Conservation (phyloP, 2,329 filamentous ascomycete species). For the Epichloe festucae region DNA sequence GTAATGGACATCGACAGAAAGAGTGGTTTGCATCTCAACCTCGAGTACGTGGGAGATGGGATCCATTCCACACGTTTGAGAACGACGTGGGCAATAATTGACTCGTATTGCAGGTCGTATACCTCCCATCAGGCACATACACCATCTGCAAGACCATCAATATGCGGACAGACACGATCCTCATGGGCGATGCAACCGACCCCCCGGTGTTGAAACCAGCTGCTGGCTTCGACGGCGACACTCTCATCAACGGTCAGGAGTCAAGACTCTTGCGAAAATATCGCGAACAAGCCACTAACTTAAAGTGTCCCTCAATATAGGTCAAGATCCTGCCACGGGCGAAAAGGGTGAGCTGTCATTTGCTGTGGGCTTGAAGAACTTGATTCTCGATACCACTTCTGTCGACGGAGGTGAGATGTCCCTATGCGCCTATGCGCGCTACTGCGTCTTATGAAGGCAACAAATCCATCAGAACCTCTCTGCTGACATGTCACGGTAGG, state of each 20-base stretch:
- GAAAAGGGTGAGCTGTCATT: slow-evolving; percentile 26
- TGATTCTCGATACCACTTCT: slow-evolving; percentile 28
- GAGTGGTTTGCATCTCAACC: slow-evolving; percentile 30
- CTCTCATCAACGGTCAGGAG: slow-evolving; percentile 19
- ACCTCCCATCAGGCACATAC: slow-evolving; percentile 30
- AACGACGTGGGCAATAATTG: not conserved
- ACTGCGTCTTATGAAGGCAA: not conserved
- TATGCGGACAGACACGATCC: slow-evolving; percentile 31
- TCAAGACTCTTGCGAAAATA: not conserved
- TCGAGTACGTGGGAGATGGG: slow-evolving; percentile 15
- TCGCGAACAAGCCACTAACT: not conserved
- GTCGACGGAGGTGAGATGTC: slow-evolving; percentile 17
- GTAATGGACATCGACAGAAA: slow-evolving; percentile 19
- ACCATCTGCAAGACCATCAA: slow-evolving; percentile 24
- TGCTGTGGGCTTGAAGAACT: slow-evolving; percentile 29
- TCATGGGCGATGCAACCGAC: slow-evolving; percentile 32
- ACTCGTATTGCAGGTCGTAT: slow-evolving; percentile 20
- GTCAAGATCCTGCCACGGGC: slow-evolving; percentile 22
- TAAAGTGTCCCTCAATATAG: not conserved
- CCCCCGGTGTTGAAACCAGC: slow-evolving; percentile 30
- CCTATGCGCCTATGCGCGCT: not conserved
- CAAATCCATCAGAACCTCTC: not conserved
- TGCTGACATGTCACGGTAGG: slow-evolving; percentile 5
- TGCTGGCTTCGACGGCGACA: slow-evolving; percentile 20
- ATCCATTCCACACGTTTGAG: not conserved